Evolutionary conservation across 2,329 filamentous ascomycete genomes (phyloP).

Genomic region (Talaromyces albobiverticillius): DNA sequence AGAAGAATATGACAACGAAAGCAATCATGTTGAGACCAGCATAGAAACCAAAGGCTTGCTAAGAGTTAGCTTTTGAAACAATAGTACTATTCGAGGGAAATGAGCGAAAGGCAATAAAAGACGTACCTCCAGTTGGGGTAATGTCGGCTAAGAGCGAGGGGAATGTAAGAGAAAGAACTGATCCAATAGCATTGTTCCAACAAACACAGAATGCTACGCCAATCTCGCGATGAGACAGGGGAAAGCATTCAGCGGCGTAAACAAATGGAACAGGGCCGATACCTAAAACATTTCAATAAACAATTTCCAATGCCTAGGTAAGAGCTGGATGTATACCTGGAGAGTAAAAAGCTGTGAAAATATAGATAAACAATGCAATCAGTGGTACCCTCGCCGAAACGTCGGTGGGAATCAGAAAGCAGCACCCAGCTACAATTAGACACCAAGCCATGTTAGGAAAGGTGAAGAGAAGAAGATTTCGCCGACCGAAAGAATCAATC

Average conservation of each 20-base stretch:
- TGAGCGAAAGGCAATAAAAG: neutral
- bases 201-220: slow-evolving; percentile 45
- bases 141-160: slow-evolving; percentile 48
- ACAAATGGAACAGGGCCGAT: slow-evolving; percentile 50
- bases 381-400: slow-evolving; percentile 49
- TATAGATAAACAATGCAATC: slow-evolving; percentile 61
- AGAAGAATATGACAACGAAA: slow-evolving; percentile 63
- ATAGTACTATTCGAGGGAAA: too few species aligned
- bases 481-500: slow-evolving; percentile 65
- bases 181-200: slow-evolving; percentile 48
- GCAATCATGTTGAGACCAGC: slow-evolving; percentile 58
- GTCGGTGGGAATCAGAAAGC: slow-evolving; percentile 49
- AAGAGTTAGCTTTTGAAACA: slow-evolving; percentile 13
- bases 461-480: slow-evolving; percentile 61
- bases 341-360: slow-evolving; percentile 65
- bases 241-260: slow-evolving; percentile 56
- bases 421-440: slow-evolving; percentile 60
- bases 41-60: slow-evolving; percentile 59
- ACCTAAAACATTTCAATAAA: slow-evolving; percentile 7
- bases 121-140: slow-evolving; percentile 42
- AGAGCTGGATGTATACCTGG: slow-evolving; percentile 50
- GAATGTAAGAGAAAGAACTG: slow-evolving; percentile 50
- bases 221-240: slow-evolving; percentile 53
- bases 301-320: slow-evolving; percentile 17
- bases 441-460: slow-evolving; percentile 69